Evolutionary conservation across 148 eudicot species (phyloP), one percentile per base, ranked within the genome.

Genomic region (Tetragonia tetragonoides): DNA sequence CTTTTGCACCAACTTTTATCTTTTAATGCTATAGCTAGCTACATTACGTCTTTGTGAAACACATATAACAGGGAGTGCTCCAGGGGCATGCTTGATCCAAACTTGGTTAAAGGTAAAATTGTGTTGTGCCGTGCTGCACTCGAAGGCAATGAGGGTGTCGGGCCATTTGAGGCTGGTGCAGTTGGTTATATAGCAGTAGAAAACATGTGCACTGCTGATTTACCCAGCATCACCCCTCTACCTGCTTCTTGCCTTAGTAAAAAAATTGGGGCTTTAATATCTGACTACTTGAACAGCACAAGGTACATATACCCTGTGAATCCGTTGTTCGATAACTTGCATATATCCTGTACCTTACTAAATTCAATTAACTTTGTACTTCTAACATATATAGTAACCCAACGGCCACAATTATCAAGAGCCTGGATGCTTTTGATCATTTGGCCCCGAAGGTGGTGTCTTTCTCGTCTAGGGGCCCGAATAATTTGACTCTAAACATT

Each of bases 401-500:
- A 2, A 57, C 9, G 6, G 66, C 76, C 37, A 73, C 49, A 37
- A 73, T 73, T 20, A 18, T 20, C 4, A 73, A 5, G 3, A 73
- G 34, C 16, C 38, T 18, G 10, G 37, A 59, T 11, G 3, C 38
- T 38, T 4, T 40, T 38, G 66, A 73, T 20, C 34, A 7, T 11
- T 39, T 14, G 8, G 76, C 76, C 21, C 76, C 76, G 12, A 10
- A 59, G 18, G 23, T 59, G n/a, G 63, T 21, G 21, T 8, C 23
- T 59, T 73, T 73, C 66, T 73, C 66, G n/a, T 73, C 76, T 2
- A 57, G 76, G 34, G 76, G 76, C 14, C 66, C 76, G 6, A 73
- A 59, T 44, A 10, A 4, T 7, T 9, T 73, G 28, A 73, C 16
- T 21, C 76, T 49, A 8, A 38, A 39, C 34, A 73, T 73, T 15